Base-by-base conservation (phyloP, 495 filamentous ascomycete species). In the Schizothecium vesticola region DNA sequence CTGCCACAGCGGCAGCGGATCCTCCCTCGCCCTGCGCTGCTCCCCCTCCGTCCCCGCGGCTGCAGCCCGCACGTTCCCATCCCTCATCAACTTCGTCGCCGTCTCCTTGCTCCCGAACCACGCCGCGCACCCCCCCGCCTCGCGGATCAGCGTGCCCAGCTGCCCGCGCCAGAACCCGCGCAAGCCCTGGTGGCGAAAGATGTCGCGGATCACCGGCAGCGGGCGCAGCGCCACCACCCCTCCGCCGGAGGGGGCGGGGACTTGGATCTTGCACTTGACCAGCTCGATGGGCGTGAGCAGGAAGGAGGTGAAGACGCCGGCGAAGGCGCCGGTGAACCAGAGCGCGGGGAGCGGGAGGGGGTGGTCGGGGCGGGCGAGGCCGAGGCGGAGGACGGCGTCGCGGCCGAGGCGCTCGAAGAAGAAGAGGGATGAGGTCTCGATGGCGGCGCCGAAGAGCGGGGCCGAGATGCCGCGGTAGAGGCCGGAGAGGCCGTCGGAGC, bases 221-320 rank as follows among this genome's bases (percentile, higher is more conserved):
- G 79, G 72, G 63, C 68, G 64, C 16, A 81, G 74, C 24, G 73
- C 73, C 43, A 75, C 67, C 22, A 63, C 61, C 3, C 61, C 68
- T 31, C 75, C 80, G 58, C 69, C 71, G 8, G 73, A 70, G 12
- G 74, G 64, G 3, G 73, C 81, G 8, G 85, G 80, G 23, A 96
- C 93, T 77, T 99, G 96, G 85, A 99, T 96, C 80, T 94, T 94
- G 85, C 96, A 99, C 80, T 99, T 99, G 74, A 99, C 90, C 59
- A 99, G 86, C 77, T 99, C 96, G 65, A 99, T 92, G 0, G 96
- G 96, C 0, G 96, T 99, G 60, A 99, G 86, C 33, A 96, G 84
- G 36, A 98, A 80, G 3, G 91, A 94, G 1, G 96, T 97, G 73
- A 97, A 88, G 23, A 91, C 92, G n/a, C 96, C 96, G 16, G 92